These are phyloP conservation scores for Nitzschia putrida DNA, from an alignment of 108 stramenopile genomes.

Conservation along the genomic window DNA sequence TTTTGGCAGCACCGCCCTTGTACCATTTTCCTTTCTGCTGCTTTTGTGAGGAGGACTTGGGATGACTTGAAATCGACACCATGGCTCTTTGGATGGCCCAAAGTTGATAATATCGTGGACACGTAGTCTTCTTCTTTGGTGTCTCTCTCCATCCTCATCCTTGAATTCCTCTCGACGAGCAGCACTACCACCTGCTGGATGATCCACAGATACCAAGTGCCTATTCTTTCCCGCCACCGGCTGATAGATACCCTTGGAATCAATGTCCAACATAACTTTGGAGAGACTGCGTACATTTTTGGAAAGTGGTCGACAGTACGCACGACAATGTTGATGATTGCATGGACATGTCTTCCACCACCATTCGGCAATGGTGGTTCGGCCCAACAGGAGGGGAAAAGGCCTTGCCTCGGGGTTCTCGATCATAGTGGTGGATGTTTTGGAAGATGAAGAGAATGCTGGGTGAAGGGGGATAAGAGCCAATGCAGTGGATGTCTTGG, in stretches of 20 bases:
- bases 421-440: too few species aligned
- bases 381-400: constrained; percentile 35
- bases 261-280: constrained; percentile 45
- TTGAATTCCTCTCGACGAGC: too few species aligned
- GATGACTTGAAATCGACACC: constrained; percentile 37
- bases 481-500: constrained; percentile 2
- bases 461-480: constrained; percentile 37
- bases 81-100: constrained; percentile 40
- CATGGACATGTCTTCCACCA: constrained; percentile 50
- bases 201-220: constrained; percentile 9
- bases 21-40: background rate
- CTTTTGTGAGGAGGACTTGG: background rate
- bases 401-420: constrained; percentile 17
- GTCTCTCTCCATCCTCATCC: background rate
- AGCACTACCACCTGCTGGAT: too few species aligned
- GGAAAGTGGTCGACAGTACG: constrained; percentile 40
- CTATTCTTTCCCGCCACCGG: constrained; percentile 22
- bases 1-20: too few species aligned
- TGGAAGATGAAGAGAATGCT: background rate
- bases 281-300: constrained; percentile 34
- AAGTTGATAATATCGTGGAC: constrained; percentile 36
- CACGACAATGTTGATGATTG: constrained; percentile 34
- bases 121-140: background rate
- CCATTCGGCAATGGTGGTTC: constrained; percentile 38
- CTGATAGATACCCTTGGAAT: constrained; percentile 22